Evolutionary conservation across 352 stramenopile genomes (phyloP).

Genomic region (Globisporangium echinulatum): DNA sequence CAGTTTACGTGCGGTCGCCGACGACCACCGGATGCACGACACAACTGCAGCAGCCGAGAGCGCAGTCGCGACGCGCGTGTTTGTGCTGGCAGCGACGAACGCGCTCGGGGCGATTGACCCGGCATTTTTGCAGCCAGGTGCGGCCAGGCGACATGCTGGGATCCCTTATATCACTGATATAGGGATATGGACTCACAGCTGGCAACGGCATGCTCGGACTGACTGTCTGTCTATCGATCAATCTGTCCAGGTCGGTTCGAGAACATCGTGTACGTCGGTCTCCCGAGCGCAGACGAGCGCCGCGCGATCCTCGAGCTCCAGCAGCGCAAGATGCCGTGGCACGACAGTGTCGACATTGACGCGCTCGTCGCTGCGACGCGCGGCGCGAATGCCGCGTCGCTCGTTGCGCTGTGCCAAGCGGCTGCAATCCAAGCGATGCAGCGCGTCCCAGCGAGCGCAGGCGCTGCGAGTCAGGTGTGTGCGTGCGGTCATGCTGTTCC

Average conservation of each 20-base stretch:
- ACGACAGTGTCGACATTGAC: slow-evolving; percentile 35
- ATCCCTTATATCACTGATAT: too few species aligned
- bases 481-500: too few species aligned
- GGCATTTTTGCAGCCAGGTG: slow-evolving; percentile 77
- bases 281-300: slow-evolving; percentile 48
- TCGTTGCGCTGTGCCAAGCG: slow-evolving; percentile 64
- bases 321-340: slow-evolving; percentile 64
- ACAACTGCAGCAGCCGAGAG: background rate
- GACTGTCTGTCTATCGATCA: too few species aligned
- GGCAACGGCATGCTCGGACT: too few species aligned
- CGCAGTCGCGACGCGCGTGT: slow-evolving; percentile 40
- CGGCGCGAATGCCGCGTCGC: slow-evolving; percentile 61
- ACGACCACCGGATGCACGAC: slow-evolving; percentile 17
- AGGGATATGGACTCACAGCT: too few species aligned
- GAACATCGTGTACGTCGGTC: slow-evolving; percentile 71
- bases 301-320: slow-evolving; percentile 64
- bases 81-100: slow-evolving; percentile 81
- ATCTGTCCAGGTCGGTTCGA: slow-evolving; percentile 59
- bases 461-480: slow-evolving; percentile 22
- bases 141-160: background rate
- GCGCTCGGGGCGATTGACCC: slow-evolving; percentile 66
- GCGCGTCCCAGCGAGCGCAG: slow-evolving; percentile 18
- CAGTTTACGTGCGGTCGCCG: slow-evolving; percentile 43
- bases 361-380: slow-evolving; percentile 48
- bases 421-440: slow-evolving; percentile 75